Percentiles rank a stretch among this genome's conserved stretches.
Conservation (phyloP, 2,329 filamentous ascomycete species). For the Talaromyces sp. region DNA sequence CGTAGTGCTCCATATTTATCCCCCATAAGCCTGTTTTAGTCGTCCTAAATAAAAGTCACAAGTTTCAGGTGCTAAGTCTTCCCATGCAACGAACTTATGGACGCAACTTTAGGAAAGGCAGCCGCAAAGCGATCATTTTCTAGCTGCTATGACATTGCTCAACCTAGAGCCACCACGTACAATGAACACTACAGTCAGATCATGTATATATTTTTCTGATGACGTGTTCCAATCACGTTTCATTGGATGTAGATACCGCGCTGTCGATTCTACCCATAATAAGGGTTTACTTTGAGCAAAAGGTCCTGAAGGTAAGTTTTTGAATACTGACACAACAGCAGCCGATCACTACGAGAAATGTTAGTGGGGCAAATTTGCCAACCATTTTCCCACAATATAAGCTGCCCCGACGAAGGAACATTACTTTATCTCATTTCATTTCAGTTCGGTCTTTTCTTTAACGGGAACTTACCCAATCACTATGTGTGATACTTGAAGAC, state of each 20-base stretch:
- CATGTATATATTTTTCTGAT: not conserved
- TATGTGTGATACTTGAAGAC: too few species aligned
- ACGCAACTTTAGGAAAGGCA: not conserved
- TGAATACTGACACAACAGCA: too few species aligned
- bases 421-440: too few species aligned
- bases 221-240: not conserved
- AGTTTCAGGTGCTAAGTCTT: too few species aligned
- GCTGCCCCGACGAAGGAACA: too few species aligned
- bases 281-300: not conserved
- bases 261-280: not conserved
- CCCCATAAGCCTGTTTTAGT: not conserved
- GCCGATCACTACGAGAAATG: not conserved
- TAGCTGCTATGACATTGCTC: too few species aligned
- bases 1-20: not conserved
- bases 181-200: too few species aligned
- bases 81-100: too few species aligned
- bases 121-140: not conserved
- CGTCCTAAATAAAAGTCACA: too few species aligned
- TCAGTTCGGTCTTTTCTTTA: too few species aligned
- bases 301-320: not conserved
- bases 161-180: too few species aligned
- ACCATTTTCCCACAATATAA: not conserved
- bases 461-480: too few species aligned
- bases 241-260: not conserved
- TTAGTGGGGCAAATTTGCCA: not conserved